Percentiles rank a stretch among this genome's conserved stretches.
Conservation (phyloP, 768 basidiomycete species). For the Amanita exitialis region DNA sequence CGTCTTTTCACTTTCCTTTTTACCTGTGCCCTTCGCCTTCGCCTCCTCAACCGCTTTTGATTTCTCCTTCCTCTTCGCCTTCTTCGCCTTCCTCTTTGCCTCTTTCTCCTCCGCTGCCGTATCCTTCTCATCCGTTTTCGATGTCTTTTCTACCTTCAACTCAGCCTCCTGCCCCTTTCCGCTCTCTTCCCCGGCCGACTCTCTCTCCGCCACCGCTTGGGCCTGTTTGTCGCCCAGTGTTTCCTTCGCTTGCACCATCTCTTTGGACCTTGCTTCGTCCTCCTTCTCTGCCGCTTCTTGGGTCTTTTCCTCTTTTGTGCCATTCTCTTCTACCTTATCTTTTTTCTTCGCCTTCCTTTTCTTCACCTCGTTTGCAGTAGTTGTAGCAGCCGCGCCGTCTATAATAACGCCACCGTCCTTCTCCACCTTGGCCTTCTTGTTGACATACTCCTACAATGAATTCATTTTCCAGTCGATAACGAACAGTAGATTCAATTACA, state of each 20-base stretch:
- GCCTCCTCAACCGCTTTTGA: too few relatives aligned
- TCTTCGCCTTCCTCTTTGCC: conserved; percentile 6
- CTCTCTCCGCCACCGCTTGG: too few relatives aligned
- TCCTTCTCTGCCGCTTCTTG: too few relatives aligned
- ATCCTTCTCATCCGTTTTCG: conserved; percentile 12
- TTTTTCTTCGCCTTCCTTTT: neutral
- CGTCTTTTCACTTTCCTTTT: neutral
- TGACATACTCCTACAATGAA: neutral
- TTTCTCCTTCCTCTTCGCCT: too few relatives aligned
- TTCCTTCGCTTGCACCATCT: neutral
- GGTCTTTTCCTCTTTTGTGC: too few relatives aligned
- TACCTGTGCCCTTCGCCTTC: too few relatives aligned
- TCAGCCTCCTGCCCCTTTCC: neutral
- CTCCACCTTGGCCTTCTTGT: conserved; percentile 14
- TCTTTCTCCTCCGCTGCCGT: conserved; percentile 8
- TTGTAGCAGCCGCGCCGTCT: neutral
- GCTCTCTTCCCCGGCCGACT: too few relatives aligned
- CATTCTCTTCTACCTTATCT: neutral
- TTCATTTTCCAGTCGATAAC: neutral
- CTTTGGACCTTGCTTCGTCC: too few relatives aligned
- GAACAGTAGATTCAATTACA: neutral
- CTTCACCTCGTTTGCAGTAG: conserved; percentile 18
- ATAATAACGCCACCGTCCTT: conserved; percentile 7
- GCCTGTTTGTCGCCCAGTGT: neutral
- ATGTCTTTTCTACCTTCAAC: conserved; percentile 8